phyloP scores from a whole-genome alignment of 2,329 filamentous ascomycete species.

The Cladosporium sphaerospermum region DNA sequence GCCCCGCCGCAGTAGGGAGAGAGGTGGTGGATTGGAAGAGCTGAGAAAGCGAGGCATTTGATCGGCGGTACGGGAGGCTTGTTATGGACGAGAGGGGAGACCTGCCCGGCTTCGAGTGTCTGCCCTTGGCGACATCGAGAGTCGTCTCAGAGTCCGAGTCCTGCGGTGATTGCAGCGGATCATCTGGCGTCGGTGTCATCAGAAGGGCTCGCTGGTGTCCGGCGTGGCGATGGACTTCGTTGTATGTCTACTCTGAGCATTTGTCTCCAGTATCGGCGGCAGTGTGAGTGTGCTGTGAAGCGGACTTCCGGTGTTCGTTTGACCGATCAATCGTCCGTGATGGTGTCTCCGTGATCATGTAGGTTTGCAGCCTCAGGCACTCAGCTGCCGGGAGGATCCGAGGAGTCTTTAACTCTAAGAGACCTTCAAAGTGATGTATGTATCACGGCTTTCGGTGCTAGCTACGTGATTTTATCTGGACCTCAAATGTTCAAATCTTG shows the following conservation, averaged over 20 bases:
- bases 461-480: no score
- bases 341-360: no score
- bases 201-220: conserved; percentile 13
- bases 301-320: no score
- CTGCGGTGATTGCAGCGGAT: conserved; percentile 61
- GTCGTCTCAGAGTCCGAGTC: conserved; percentile 63
- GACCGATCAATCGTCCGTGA: no score
- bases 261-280: conserved; percentile 10
- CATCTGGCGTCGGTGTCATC: conserved; percentile 64
- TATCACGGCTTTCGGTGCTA: no score
- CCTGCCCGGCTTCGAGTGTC: conserved; percentile 30
- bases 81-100: conserved; percentile 56
- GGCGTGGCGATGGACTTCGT: conserved; percentile 1
- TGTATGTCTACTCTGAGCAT: conserved; percentile 12
- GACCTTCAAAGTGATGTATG: no score
- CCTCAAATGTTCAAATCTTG: no score
- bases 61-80: conserved; percentile 48
- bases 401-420: no score
- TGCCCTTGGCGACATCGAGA: conserved; percentile 51
- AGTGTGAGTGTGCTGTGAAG: background rate
- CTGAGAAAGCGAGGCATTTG: conserved; percentile 47
- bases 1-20: conserved; percentile 29
- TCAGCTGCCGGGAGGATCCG: no score
- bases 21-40: conserved; percentile 47
- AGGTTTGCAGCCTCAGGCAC: no score